phyloP scores from a whole-genome alignment of 257 asterid genomes.

The Eucommia ulmoides region DNA sequence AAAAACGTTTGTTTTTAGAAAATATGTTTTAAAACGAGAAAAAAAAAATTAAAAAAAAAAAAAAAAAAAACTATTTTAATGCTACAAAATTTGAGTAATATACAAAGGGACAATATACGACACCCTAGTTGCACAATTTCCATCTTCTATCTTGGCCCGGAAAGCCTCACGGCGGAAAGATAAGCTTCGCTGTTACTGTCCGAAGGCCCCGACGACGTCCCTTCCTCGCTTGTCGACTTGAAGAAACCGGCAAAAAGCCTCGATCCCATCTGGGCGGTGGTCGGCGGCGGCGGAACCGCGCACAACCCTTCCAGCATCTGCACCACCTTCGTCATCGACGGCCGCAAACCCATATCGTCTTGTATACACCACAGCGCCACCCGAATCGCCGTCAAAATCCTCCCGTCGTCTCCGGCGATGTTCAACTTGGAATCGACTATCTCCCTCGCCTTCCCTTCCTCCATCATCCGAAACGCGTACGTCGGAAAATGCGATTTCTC shows the following conservation, averaged over 20 bases:
- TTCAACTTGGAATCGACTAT: conserved; percentile 46
- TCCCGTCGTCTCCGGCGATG: conserved; percentile 51
- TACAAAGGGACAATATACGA: no score
- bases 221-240: conserved; percentile 55
- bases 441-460: conserved; percentile 70
- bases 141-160: conserved; percentile 80
- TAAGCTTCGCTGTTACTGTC: conserved; percentile 70
- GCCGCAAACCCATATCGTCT: conserved; percentile 74
- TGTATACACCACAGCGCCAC: conserved; percentile 98
- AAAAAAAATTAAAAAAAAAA: conserved; percentile 8
- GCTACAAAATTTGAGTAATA: no score
- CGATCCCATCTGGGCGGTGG: conserved; percentile 48
- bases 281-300: conserved; percentile 66
- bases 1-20: no score
- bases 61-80: no score
- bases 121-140: no score
- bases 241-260: conserved; percentile 45
- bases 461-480: conserved; percentile 75
- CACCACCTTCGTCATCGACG: conserved; percentile 83
- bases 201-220: conserved; percentile 80
- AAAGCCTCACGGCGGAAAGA: conserved; percentile 72
- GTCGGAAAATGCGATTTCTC: conserved; percentile 81
- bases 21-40: no score
- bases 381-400: conserved; percentile 45
- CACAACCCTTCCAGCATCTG: conserved; percentile 92